A percentile compares a stretch with the other conserved stretches of the same genome.
Evolutionary conservation across 1,139 yeast species (phyloP).

Genomic region (Diutina mesorugosa): DNA sequence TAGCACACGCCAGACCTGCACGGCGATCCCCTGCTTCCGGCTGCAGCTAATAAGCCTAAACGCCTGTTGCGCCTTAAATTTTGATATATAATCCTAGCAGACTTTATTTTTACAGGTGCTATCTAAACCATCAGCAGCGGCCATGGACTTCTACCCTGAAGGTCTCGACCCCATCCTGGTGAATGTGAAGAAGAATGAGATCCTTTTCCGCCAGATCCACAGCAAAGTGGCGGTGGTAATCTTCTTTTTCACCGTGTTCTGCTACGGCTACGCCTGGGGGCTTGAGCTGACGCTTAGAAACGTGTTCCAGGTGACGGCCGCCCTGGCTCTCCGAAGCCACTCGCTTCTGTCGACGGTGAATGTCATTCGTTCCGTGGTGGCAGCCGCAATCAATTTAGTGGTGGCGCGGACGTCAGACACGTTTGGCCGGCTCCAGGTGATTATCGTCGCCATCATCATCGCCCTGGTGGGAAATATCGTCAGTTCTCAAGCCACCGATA

Average conservation of each 20-base stretch:
- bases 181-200: slow-evolving; percentile 24
- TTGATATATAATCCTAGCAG: background rate
- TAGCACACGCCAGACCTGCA: background rate
- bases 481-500: slow-evolving; percentile 54
- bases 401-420: slow-evolving; percentile 60
- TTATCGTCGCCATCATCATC: slow-evolving; percentile 40
- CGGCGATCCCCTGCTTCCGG: background rate
- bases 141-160: background rate
- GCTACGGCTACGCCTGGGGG: slow-evolving; percentile 57
- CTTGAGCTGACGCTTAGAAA: slow-evolving; percentile 43
- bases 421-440: slow-evolving; percentile 54
- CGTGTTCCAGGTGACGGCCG: slow-evolving; percentile 33
- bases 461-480: slow-evolving; percentile 61
- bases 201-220: slow-evolving; percentile 22
- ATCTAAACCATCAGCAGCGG: background rate
- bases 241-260: slow-evolving; percentile 38
- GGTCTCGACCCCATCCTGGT: background rate
- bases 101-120: background rate
- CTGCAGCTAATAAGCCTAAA: background rate
- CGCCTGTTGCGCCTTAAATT: background rate
- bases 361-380: slow-evolving; percentile 49
- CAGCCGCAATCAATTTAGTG: slow-evolving; percentile 62
- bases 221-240: slow-evolving; percentile 13
- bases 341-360: slow-evolving; percentile 54
- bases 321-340: slow-evolving; percentile 42